phyloP scores from a whole-genome alignment of 495 filamentous ascomycete species.

The Pseudevernia furfuracea region DNA sequence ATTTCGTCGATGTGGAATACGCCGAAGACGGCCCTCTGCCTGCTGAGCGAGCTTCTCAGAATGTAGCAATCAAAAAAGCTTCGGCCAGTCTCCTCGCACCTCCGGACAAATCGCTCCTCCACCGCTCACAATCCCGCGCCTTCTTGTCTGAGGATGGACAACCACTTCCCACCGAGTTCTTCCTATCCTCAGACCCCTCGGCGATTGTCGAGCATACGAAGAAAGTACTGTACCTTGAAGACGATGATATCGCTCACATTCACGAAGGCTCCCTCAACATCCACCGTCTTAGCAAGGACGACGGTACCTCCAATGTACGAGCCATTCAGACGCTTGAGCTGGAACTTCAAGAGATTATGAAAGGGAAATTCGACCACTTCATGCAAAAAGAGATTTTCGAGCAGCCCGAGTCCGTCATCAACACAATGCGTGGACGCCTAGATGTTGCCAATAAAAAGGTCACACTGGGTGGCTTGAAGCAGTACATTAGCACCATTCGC shows the following conservation, averaged over 20 bases:
- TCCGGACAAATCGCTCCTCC: conserved; percentile 92
- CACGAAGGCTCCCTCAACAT: conserved; percentile 98
- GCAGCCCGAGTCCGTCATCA: conserved; percentile 97
- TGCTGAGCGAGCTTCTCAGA: conserved; percentile 92
- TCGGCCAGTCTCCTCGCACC: conserved; percentile 73
- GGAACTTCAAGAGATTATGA: conserved; percentile 99
- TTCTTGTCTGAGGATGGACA: conserved; percentile 97
- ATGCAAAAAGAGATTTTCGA: conserved; percentile 99
- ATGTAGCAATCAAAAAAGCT: conserved; percentile 90
- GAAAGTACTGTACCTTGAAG: conserved; percentile 98
- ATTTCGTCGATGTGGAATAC: conserved; percentile 98
- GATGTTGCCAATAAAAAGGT: conserved; percentile 88
- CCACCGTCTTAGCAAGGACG: conserved; percentile 91
- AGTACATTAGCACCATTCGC: conserved; percentile 92
- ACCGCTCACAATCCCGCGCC: conserved; percentile 94
- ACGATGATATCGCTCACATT: conserved; percentile 98
- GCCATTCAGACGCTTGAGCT: conserved; percentile 97
- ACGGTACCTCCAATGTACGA: conserved; percentile 92
- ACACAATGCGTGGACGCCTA: conserved; percentile 98
- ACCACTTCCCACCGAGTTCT: conserved; percentile 98
- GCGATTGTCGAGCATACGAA: conserved; percentile 99
- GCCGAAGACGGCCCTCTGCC: conserved; percentile 79
- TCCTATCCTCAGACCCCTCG: conserved; percentile 94
- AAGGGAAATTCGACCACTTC: conserved; percentile 99
- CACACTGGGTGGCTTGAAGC: conserved; percentile 87